Evolutionary conservation across 768 basidiomycete genomes (phyloP), one percentile per base, ranked within the genome.

Genomic region (Pleurotus salmoneostramineus): DNA sequence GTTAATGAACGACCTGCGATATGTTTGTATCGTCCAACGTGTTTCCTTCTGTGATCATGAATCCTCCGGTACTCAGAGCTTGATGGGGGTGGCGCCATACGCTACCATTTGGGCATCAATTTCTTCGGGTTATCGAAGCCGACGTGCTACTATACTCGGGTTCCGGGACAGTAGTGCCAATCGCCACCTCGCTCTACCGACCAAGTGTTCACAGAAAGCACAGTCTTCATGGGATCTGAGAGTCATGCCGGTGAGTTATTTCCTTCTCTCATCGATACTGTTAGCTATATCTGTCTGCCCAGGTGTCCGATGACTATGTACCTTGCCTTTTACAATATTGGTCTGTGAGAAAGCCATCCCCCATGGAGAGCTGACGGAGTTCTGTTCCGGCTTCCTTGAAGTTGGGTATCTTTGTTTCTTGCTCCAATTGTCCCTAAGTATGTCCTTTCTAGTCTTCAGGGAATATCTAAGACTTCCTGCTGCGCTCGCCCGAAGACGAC

Each of bases 21-120:
- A 43, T 55, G 42, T 55, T 55, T 55, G 6, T 55, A 42, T 42
- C 52, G 5, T 31, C 15, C 17, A 40, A 55, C 12, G 3, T 27
- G 21, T 27, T 27, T 27, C 40, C 40, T 8, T 40, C 40, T 55
- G 37, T 43, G 52, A 12, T 31, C 10, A 42, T n/a, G 17, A 36
- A 55, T 55, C 35, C 27, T n/a, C 52, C 52, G 52, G 40, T 40
- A 10, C 37, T 11, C 52, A n/a, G n/a, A n/a, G n/a, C n/a, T n/a
- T n/a, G n/a, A n/a, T n/a, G n/a, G n/a, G n/a, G n/a, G n/a, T n/a
- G 37, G 37, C 37, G 3, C 8, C 37, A 40, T 40, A 10, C n/a
- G 37, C 3, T 8, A 40, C 37, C 37, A 40, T 27, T 27, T 27
- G 21, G 21, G 2, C 1, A 40, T 40, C n/a, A 3, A 1, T n/a